Percentiles rank a stretch among this genome's conserved stretches.
Conservation (phyloP, 148 eudicot genomes). For the Rhododendron mucronatum region DNA sequence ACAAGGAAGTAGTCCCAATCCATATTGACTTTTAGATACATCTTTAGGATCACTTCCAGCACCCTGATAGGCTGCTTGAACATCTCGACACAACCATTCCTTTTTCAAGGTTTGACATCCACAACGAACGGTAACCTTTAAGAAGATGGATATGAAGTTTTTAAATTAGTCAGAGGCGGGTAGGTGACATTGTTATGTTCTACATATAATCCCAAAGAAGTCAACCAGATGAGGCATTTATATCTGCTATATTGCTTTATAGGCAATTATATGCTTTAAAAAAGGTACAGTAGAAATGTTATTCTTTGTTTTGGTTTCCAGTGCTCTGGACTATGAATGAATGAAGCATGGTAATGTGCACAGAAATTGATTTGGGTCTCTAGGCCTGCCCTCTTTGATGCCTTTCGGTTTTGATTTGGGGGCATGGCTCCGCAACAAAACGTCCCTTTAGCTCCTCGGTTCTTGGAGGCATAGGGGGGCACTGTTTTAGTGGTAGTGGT, state of each 20-base stretch:
- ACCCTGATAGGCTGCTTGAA: constrained; percentile 55
- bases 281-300: neutral
- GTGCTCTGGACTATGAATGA: neutral
- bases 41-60: constrained; percentile 67
- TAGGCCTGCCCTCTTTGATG: neutral
- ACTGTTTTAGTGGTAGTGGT: too few species aligned
- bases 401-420: neutral
- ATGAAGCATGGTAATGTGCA: neutral
- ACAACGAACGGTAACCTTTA: constrained; percentile 79
- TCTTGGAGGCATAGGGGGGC: too few species aligned
- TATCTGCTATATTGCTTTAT: neutral
- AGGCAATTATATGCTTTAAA: neutral
- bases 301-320: neutral
- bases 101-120: constrained; percentile 82
- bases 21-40: constrained; percentile 62
- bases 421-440: neutral
- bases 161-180: neutral
- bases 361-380: neutral
- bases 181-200: neutral
- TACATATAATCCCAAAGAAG: neutral
- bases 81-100: constrained; percentile 84
- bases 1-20: constrained; percentile 79
- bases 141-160: constrained; percentile 13
- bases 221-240: neutral
- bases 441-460: neutral